phyloP scores from a whole-genome alignment of 345 rosid genomes.

The Gynandropsis gynandra region DNA sequence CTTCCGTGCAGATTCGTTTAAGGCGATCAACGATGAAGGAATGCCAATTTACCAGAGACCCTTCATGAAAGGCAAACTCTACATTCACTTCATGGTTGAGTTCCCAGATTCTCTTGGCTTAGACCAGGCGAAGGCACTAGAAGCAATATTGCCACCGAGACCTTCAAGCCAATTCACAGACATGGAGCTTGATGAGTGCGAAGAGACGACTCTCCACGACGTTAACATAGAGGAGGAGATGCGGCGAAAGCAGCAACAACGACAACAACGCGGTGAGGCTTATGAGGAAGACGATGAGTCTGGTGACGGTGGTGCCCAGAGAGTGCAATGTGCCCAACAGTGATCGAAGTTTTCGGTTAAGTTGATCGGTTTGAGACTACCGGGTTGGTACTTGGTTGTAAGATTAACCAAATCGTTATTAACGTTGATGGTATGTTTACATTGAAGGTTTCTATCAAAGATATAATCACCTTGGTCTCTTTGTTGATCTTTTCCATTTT shows the following conservation, averaged over 20 bases:
- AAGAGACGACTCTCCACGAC: slow-evolving; percentile 82
- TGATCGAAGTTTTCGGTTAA: slow-evolving; percentile 17
- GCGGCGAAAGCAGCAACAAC: slow-evolving; percentile 60
- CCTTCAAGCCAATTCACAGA: slow-evolving; percentile 38
- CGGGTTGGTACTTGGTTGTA: too few relatives aligned
- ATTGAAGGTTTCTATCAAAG: too few relatives aligned
- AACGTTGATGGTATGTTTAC: too few relatives aligned
- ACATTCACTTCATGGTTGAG: slow-evolving; percentile 73
- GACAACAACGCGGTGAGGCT: slow-evolving; percentile 36
- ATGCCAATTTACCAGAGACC: slow-evolving; percentile 73
- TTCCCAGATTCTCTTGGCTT: slow-evolving; percentile 67
- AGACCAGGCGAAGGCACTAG: slow-evolving; percentile 66
- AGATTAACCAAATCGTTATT: too few relatives aligned
- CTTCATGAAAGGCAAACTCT: slow-evolving; percentile 88
- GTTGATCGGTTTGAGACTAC: too few relatives aligned
- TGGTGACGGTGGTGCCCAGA: slow-evolving; percentile 33
- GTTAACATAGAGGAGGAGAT: slow-evolving; percentile 62
- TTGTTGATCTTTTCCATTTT: too few relatives aligned
- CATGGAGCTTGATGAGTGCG: slow-evolving; percentile 84
- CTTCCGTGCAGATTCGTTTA: slow-evolving; percentile 45
- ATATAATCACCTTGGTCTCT: too few relatives aligned
- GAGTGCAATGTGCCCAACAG: slow-evolving; percentile 81
- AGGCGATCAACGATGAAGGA: slow-evolving; percentile 85
- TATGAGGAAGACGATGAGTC: slow-evolving; percentile 48
- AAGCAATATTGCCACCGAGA: slow-evolving; percentile 51